phyloP scores from a whole-genome alignment of 176 grass and related monocot genomes.

The Oryza glaberrima region DNA sequence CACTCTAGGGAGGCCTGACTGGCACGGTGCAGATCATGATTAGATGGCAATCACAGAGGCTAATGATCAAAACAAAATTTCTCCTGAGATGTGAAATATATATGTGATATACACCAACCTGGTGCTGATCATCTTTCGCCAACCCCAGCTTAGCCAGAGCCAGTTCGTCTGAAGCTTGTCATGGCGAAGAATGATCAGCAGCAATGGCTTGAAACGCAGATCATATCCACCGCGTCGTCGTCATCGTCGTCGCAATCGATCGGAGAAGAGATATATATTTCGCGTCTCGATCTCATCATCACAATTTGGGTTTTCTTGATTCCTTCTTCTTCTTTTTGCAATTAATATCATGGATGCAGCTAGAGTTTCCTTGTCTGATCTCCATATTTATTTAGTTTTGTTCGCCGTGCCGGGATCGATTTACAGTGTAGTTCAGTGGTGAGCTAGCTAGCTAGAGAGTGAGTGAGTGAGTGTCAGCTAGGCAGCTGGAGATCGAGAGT shows the following conservation, averaged over 20 bases:
- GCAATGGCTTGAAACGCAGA: background rate
- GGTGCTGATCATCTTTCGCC: background rate
- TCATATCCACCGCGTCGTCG: background rate
- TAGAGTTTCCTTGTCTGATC: background rate
- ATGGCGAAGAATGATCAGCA: constrained; percentile 5
- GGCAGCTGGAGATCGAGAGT: background rate
- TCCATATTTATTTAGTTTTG: constrained; percentile 15
- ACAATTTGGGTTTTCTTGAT: constrained; percentile 38
- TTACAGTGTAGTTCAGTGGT: background rate
- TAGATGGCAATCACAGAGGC: constrained; percentile 42
- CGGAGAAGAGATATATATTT: constrained; percentile 18
- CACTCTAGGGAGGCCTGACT: constrained; percentile 85
- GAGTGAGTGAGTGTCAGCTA: background rate
- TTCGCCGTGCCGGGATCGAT: background rate
- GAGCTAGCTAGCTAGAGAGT: constrained; percentile 10
- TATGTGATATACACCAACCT: background rate
- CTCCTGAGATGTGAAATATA: background rate
- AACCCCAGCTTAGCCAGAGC: background rate
- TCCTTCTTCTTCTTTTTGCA: background rate
- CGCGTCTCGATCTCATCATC: constrained; percentile 10
- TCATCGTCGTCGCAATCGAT: background rate
- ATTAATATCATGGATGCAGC: background rate
- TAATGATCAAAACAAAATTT: background rate
- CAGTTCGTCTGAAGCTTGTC: background rate
- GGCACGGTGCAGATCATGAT: constrained; percentile 71